A percentile compares a stretch with the other conserved stretches of the same genome.
These are phyloP conservation scores for Pezicula radicicola DNA, from an alignment of 2,329 filamentous ascomycete species.

Conservation along the genomic window DNA sequence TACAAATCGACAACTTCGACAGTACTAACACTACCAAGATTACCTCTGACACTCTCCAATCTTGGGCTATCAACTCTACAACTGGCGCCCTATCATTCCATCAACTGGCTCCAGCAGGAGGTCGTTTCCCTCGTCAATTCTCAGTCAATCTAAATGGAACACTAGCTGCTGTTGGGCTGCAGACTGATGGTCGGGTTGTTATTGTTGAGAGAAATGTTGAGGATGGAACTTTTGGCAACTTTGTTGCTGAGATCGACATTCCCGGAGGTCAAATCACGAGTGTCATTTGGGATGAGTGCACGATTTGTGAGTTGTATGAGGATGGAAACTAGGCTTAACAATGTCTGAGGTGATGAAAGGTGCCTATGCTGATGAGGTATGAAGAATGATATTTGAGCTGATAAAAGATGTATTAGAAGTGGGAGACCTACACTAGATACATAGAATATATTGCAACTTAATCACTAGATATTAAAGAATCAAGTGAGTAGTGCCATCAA, in stretches of 20 bases:
- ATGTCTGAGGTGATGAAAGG: too few species aligned
- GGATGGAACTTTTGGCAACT: conserved; percentile 35
- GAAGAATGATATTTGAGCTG: too few species aligned
- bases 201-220: conserved; percentile 37
- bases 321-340: neutral
- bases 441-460: too few species aligned
- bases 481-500: too few species aligned
- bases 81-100: conserved; percentile 40
- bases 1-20: conserved; percentile 46
- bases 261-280: conserved; percentile 23
- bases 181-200: conserved; percentile 36
- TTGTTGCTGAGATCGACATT: conserved; percentile 21
- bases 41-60: conserved; percentile 62
- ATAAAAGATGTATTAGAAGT: too few species aligned
- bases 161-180: conserved; percentile 42
- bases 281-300: conserved; percentile 27
- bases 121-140: conserved; percentile 43
- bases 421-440: too few species aligned
- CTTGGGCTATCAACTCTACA: conserved; percentile 50
- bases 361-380: too few species aligned
- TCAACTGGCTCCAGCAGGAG: conserved; percentile 41
- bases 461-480: too few species aligned
- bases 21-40: conserved; percentile 39
- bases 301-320: neutral
- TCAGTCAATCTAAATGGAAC: conserved; percentile 41